A percentile compares a stretch with the other conserved stretches of the same genome.
These are phyloP conservation scores for Rhodotorula sp. DNA, from an alignment of 1,284 basidiomycete genomes.

Conservation along the genomic window DNA sequence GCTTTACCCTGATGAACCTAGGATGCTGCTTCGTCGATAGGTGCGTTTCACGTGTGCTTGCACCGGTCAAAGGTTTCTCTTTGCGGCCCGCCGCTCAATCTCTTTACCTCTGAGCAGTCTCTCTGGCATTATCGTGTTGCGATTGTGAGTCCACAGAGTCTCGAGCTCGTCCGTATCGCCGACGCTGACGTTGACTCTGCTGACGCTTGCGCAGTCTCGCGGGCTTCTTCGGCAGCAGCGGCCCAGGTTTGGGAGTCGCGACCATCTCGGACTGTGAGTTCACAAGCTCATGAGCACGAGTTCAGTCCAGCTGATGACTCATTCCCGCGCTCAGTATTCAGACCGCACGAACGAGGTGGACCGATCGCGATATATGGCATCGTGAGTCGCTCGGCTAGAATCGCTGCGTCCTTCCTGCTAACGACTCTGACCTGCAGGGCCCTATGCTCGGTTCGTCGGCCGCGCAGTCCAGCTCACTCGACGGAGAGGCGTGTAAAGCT, in stretches of 20 bases:
- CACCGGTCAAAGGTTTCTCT: not conserved
- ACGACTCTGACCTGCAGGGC: not conserved
- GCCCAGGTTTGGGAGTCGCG: constrained; percentile 50
- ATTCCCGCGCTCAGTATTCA: constrained; percentile 32
- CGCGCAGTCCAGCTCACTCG: too few relatives aligned
- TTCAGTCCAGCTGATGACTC: too few relatives aligned
- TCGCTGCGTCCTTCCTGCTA: too few relatives aligned
- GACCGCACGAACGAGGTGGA: constrained; percentile 47
- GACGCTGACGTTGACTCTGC: too few relatives aligned
- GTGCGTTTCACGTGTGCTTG: not conserved
- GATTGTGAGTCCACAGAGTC: constrained; percentile 43
- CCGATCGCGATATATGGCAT: constrained; percentile 50
- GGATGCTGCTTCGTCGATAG: constrained; percentile 10
- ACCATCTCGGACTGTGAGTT: constrained; percentile 48
- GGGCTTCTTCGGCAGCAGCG: constrained; percentile 49
- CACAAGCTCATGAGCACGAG: not conserved
- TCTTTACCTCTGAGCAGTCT: constrained; percentile 40
- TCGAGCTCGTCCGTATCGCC: too few relatives aligned
- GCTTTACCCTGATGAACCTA: constrained; percentile 44
- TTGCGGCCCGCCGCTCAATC: too few relatives aligned
- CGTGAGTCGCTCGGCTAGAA: not conserved
- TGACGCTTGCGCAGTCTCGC: constrained; percentile 41
- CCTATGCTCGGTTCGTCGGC: constrained; percentile 3
- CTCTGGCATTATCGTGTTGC: constrained; percentile 46
- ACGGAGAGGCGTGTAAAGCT: too few relatives aligned